phyloP scores from a whole-genome alignment of 2,329 filamentous ascomycete genomes.

The Botrytis hyacinthi region DNA sequence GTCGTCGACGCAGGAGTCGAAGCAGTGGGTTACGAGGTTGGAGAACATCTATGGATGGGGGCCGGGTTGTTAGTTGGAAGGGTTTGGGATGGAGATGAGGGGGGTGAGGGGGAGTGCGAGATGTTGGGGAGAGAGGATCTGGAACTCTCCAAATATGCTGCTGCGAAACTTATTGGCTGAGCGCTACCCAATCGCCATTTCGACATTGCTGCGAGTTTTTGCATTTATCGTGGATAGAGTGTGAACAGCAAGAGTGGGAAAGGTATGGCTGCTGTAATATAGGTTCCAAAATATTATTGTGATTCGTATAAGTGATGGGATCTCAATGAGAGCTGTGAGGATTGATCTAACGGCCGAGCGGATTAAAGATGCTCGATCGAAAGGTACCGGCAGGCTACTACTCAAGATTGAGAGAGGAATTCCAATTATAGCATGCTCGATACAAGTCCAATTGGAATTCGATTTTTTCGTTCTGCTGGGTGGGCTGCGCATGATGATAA shows the following conservation, averaged over 20 bases:
- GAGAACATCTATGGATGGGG: conserved; percentile 50
- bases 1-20: conserved; percentile 95
- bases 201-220: not conserved
- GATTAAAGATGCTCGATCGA: not conserved
- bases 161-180: no score
- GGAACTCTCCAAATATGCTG: not conserved
- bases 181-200: not conserved
- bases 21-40: conserved; percentile 82
- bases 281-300: not conserved
- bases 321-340: not conserved
- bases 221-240: no score
- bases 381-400: not conserved
- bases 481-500: not conserved
- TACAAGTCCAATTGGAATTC: not conserved
- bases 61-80: not conserved
- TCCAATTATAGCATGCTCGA: not conserved
- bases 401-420: not conserved
- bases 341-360: not conserved
- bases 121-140: not conserved
- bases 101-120: not conserved
- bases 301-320: not conserved
- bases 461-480: not conserved
- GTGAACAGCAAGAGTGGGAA: no score
- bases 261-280: no score
- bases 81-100: not conserved